These are phyloP conservation scores for Blepharisma undulans DNA, from an alignment of 169 alveolate genomes.

Conservation along the genomic window DNA sequence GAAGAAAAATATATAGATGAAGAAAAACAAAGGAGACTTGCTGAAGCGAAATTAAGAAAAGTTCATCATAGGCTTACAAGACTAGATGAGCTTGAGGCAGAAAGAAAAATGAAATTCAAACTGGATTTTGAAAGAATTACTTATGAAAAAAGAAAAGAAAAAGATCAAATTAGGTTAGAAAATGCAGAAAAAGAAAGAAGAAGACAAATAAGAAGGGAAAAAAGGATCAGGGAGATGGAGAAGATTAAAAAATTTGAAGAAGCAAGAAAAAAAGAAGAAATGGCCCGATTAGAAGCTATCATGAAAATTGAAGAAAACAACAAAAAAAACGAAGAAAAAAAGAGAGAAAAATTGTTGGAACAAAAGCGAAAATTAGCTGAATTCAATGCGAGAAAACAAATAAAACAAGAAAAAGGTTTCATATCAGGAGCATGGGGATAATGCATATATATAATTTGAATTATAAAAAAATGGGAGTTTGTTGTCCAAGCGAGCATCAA, in stretches of 20 bases:
- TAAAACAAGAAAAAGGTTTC: background rate
- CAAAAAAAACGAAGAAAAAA: background rate
- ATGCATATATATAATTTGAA: background rate
- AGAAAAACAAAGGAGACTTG: background rate
- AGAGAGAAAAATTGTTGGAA: background rate
- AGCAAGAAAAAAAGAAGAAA: background rate
- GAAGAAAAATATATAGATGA: background rate
- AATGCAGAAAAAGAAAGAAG: background rate
- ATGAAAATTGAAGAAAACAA: background rate
- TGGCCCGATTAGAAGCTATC: background rate
- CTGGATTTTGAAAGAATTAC: constrained; percentile 11
- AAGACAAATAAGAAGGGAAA: background rate
- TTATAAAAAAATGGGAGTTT: background rate
- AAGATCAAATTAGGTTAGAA: background rate
- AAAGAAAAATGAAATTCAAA: background rate
- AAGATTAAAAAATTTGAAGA: background rate
- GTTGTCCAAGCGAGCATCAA: background rate
- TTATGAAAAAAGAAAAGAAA: background rate
- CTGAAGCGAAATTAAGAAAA: background rate
- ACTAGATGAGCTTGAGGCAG: background rate
- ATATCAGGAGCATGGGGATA: background rate
- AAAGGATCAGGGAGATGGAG: background rate
- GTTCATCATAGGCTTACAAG: constrained; percentile 18
- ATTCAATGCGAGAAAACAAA: background rate
- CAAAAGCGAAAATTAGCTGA: background rate